Percentiles rank a stretch among this genome's conserved stretches.
phyloP scores from a whole-genome alignment of 2,329 filamentous ascomycete species.

The Nothomitra cinnamomea region DNA sequence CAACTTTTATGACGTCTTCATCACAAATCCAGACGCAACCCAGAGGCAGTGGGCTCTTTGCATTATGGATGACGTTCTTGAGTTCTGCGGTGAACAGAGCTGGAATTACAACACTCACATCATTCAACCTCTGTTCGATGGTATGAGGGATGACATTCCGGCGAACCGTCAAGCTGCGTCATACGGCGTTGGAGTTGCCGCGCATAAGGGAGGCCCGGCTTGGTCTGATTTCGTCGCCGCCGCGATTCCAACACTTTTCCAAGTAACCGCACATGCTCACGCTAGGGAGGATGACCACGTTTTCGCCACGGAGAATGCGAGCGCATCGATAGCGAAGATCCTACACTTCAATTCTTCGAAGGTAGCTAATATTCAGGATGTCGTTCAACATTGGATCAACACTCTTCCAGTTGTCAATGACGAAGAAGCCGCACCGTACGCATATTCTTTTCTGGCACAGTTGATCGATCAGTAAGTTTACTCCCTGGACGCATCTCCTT shows the following conservation, averaged over 20 bases:
- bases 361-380: conserved; percentile 56
- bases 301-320: conserved; percentile 95
- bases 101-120: conserved; percentile 78
- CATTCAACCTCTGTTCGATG: conserved; percentile 68
- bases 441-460: conserved; percentile 80
- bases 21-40: conserved; percentile 65
- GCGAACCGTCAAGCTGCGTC: conserved; percentile 91
- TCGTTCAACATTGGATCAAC: conserved; percentile 74
- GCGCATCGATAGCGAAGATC: conserved; percentile 91
- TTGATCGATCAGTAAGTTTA: conserved; percentile 79
- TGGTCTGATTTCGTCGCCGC: conserved; percentile 81
- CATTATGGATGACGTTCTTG: conserved; percentile 94
- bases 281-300: conserved; percentile 83
- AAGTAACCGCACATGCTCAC: conserved; percentile 63
- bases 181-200: conserved; percentile 90
- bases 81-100: conserved; percentile 84
- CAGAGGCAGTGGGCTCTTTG: conserved; percentile 98
- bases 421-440: conserved; percentile 92
- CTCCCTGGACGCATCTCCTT: background rate
- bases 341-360: conserved; percentile 72
- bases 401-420: conserved; percentile 88
- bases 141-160: conserved; percentile 70
- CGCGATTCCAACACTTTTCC: conserved; percentile 67
- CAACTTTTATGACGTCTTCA: conserved; percentile 70
- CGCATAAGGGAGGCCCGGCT: conserved; percentile 70